Evolutionary conservation across 495 filamentous ascomycete species (phyloP).

Genomic region (Podospora fimiseda): DNA sequence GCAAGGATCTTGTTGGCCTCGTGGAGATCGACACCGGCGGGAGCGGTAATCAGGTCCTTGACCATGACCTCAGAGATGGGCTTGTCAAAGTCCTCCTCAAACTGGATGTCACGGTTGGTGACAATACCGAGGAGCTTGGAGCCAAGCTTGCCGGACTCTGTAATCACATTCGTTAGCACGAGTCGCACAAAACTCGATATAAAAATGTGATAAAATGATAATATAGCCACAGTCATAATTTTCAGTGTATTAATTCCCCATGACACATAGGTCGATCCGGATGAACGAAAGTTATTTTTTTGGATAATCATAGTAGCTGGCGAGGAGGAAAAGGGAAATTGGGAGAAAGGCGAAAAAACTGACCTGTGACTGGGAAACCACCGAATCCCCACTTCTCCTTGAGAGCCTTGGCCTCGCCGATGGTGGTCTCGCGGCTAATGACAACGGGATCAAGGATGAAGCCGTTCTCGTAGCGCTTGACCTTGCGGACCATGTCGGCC

Average conservation of each 20-base stretch:
- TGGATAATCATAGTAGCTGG: conserved; percentile 55
- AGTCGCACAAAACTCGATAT: conserved; percentile 11
- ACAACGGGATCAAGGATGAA: conserved; percentile 97
- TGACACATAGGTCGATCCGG: conserved; percentile 80
- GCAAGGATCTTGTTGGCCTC: conserved; percentile 92
- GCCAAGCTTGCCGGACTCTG: conserved; percentile 86
- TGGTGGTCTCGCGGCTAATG: conserved; percentile 77
- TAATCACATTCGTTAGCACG: conserved; percentile 23
- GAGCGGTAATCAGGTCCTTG: conserved; percentile 87
- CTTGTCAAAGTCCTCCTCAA: conserved; percentile 65
- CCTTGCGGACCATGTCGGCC: conserved; percentile 98
- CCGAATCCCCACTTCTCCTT: conserved; percentile 99
- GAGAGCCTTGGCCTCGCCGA: conserved; percentile 82
- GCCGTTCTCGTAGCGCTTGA: conserved; percentile 98
- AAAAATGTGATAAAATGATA: conserved; percentile 7
- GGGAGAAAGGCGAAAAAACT: conserved; percentile 36
- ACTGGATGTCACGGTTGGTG: conserved; percentile 96
- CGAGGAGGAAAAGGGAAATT: conserved; percentile 21
- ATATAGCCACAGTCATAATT: conserved; percentile 32
- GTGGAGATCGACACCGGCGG: conserved; percentile 70
- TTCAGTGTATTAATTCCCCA: conserved; percentile 62
- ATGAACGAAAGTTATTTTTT: conserved; percentile 99
- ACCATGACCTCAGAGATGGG: conserved; percentile 91
- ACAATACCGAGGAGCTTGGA: conserved; percentile 96
- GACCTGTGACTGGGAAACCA: conserved; percentile 97